A percentile compares a stretch with the other conserved stretches of the same genome.
These are phyloP conservation scores for Rhodotorula diobovata DNA, from an alignment of 768 basidiomycete genomes.

Conservation along the genomic window DNA sequence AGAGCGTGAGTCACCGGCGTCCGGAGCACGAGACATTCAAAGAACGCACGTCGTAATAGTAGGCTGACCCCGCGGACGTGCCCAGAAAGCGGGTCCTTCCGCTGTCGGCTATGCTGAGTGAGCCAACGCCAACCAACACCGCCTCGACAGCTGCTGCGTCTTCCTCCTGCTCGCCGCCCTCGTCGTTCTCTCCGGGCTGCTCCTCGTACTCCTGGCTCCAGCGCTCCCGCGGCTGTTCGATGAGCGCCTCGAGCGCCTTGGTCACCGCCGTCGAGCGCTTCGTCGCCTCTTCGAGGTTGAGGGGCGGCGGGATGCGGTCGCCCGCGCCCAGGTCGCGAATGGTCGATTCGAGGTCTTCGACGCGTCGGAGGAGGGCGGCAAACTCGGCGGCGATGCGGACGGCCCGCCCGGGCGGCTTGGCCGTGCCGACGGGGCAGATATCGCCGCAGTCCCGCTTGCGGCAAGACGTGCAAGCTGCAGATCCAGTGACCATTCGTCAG, in stretches of 20 bases:
- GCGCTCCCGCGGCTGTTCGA: background rate
- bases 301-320: constrained; percentile 13
- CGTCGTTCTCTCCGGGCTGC: background rate
- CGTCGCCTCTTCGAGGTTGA: constrained; percentile 10
- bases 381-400: constrained; percentile 30
- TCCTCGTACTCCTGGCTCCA: background rate
- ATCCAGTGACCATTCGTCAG: no score
- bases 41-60: constrained; percentile 24
- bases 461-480: constrained; percentile 10
- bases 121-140: constrained; percentile 21
- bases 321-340: constrained; percentile 11
- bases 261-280: constrained; percentile 8
- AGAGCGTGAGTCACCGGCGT: background rate
- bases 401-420: constrained; percentile 22
- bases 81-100: constrained; percentile 27
- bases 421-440: constrained; percentile 15
- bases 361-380: constrained; percentile 6
- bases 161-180: background rate
- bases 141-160: background rate
- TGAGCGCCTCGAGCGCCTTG: constrained; percentile 15
- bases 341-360: constrained; percentile 12
- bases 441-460: constrained; percentile 15
- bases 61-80: constrained; percentile 7
- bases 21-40: no score
- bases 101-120: constrained; percentile 15